Conservation (phyloP, 2,329 filamentous ascomycete genomes). For the Emergomyces orientalis region DNA sequence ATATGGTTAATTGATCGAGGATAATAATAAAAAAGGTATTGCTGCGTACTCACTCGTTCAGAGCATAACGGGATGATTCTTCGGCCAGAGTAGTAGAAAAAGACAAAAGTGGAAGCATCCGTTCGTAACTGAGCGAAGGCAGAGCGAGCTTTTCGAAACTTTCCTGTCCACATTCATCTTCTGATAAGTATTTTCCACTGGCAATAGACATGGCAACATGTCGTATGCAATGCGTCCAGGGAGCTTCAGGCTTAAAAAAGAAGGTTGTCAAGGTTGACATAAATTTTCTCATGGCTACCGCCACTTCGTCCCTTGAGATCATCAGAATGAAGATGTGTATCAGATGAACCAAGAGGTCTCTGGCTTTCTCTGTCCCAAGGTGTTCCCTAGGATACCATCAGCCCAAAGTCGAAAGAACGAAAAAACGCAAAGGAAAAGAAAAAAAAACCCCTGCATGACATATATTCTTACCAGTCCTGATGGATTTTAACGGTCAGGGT, state of each 20-base stretch:
- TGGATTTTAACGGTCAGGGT: slow-evolving; percentile 94
- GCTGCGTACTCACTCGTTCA: slow-evolving; percentile 10
- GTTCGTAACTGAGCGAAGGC: slow-evolving; percentile 29
- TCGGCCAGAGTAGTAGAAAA: slow-evolving; percentile 36
- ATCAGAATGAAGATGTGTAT: slow-evolving; percentile 36
- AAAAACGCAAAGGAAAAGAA: background rate
- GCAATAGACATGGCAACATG: slow-evolving; percentile 33
- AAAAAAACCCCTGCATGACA: background rate
- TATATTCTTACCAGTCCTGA: slow-evolving; percentile 58
- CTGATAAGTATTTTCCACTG: slow-evolving; percentile 29
- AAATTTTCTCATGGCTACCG: slow-evolving; percentile 40
- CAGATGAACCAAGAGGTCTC: slow-evolving; percentile 33
- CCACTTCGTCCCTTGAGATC: slow-evolving; percentile 29
- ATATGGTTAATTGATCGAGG: background rate
- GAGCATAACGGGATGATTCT: slow-evolving; percentile 23
- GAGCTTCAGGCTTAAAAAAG: slow-evolving; percentile 32
- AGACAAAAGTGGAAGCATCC: slow-evolving; percentile 29
- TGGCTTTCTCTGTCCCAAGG: slow-evolving; percentile 26
- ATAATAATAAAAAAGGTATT: slow-evolving; percentile 2
- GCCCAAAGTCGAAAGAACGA: background rate
- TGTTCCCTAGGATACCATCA: slow-evolving; percentile 24
- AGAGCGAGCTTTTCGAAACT: slow-evolving; percentile 26
- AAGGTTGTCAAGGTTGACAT: slow-evolving; percentile 37
- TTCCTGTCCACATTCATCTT: slow-evolving; percentile 24
- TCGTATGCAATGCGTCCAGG: slow-evolving; percentile 31